A percentile compares a stretch with the other conserved stretches of the same genome.
Conservation (phyloP, 2,329 filamentous ascomycete genomes). For the Aspergillus caelatus region DNA sequence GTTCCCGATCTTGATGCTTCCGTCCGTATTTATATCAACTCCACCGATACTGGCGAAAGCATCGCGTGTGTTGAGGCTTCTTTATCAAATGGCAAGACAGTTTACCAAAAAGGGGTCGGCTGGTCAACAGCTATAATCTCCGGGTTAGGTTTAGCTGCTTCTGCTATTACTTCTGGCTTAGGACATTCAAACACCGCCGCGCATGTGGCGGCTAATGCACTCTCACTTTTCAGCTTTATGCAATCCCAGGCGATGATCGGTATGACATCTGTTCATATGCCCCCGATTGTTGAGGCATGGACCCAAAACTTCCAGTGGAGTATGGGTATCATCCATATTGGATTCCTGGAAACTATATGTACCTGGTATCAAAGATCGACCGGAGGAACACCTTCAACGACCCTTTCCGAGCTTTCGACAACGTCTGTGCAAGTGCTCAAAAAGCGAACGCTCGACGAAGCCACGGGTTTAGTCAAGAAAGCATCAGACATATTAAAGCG, state of each 20-base stretch:
- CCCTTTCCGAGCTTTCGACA: constrained; percentile 72
- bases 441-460: constrained; percentile 52
- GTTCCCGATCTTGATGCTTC: constrained; percentile 90
- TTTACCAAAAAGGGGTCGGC: constrained; percentile 83
- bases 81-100: constrained; percentile 89
- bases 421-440: constrained; percentile 85
- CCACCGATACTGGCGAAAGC: constrained; percentile 62
- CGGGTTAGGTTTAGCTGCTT: constrained; percentile 78
- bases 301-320: constrained; percentile 98
- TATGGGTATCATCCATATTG: constrained; percentile 88
- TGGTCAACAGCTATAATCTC: constrained; percentile 89
- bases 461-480: constrained; percentile 27
- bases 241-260: constrained; percentile 91
- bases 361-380: constrained; percentile 97
- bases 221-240: constrained; percentile 94
- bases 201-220: constrained; percentile 88
- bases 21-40: constrained; percentile 79
- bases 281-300: constrained; percentile 88
- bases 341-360: constrained; percentile 84
- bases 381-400: constrained; percentile 77
- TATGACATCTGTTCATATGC: constrained; percentile 77
- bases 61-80: constrained; percentile 86
- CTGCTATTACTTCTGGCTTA: constrained; percentile 84
- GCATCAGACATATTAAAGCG: constrained; percentile 48
- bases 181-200: constrained; percentile 93